A percentile compares a stretch with the other conserved stretches of the same genome.
Conservation (phyloP, 768 basidiomycete genomes). For the Kwoniella europaea region DNA sequence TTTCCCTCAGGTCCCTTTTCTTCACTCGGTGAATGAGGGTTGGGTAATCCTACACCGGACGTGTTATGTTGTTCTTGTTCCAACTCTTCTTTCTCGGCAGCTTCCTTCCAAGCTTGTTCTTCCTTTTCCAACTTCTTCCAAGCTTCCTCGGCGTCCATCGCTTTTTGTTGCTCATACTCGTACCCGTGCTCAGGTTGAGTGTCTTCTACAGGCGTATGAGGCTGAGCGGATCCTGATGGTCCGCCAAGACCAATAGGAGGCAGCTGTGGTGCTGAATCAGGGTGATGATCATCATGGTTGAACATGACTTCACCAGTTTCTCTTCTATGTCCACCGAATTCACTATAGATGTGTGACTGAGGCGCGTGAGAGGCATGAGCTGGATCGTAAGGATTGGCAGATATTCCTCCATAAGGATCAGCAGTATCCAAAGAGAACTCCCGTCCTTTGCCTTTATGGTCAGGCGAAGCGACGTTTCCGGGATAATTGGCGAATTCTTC, state of each 20-base stretch:
- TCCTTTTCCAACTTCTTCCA: constrained; percentile 32
- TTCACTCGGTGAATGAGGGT: constrained; percentile 17
- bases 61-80: neutral
- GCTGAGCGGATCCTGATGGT: neutral
- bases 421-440: constrained; percentile 36
- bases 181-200: constrained; percentile 34
- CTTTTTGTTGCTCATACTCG: constrained; percentile 48
- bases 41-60: constrained; percentile 4
- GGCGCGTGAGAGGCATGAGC: constrained; percentile 4
- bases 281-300: constrained; percentile 14
- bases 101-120: constrained; percentile 30
- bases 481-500: constrained; percentile 50
- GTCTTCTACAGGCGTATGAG: neutral
- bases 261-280: neutral
- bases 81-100: constrained; percentile 13
- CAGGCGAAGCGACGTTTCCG: constrained; percentile 40
- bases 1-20: neutral
- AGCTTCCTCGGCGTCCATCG: constrained; percentile 26
- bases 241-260: neutral
- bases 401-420: constrained; percentile 46
- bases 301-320: constrained; percentile 26
- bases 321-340: constrained; percentile 38
- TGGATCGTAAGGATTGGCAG: constrained; percentile 16
- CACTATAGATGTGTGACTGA: constrained; percentile 28
- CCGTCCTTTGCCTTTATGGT: constrained; percentile 29